Evolutionary conservation across 805 yeast genomes (phyloP).

Genomic region (Metahyphopichia silvanorum): DNA sequence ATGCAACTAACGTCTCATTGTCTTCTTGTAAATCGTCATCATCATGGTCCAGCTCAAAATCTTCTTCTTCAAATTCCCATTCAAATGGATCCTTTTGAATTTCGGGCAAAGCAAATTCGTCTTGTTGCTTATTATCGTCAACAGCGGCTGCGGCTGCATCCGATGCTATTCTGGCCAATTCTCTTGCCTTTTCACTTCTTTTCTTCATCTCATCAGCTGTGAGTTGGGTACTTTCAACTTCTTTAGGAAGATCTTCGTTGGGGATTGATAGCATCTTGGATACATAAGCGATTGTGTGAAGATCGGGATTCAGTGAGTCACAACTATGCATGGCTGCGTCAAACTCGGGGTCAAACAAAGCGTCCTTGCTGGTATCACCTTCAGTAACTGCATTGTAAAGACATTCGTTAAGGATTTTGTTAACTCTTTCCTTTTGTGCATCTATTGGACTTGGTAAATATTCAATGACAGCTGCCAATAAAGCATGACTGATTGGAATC

Average conservation of each 20-base stretch:
- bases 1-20: constrained; percentile 76
- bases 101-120: constrained; percentile 23
- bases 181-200: constrained; percentile 61
- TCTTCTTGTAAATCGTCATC: constrained; percentile 42
- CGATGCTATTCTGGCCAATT: constrained; percentile 66
- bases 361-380: constrained; percentile 20
- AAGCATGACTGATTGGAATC: constrained; percentile 88
- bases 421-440: constrained; percentile 74
- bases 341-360: constrained; percentile 46
- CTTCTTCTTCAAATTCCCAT: constrained; percentile 50
- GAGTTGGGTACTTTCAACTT: constrained; percentile 31
- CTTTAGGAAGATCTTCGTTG: constrained; percentile 69
- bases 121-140: constrained; percentile 14
- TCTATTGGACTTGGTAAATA: constrained; percentile 76
- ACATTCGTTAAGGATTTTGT: constrained; percentile 51
- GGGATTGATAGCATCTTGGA: constrained; percentile 90
- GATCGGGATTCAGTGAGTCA: constrained; percentile 56
- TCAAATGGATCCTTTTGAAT: constrained; percentile 35
- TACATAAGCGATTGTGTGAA: constrained; percentile 64
- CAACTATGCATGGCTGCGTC: constrained; percentile 61
- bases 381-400: constrained; percentile 51
- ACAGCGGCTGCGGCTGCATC: constrained; percentile 37
- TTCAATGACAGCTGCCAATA: constrained; percentile 80
- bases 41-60: constrained; percentile 28
- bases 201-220: constrained; percentile 60